These are phyloP conservation scores for Phytophthora meadii DNA, from an alignment of 352 stramenopile species.

Conservation along the genomic window DNA sequence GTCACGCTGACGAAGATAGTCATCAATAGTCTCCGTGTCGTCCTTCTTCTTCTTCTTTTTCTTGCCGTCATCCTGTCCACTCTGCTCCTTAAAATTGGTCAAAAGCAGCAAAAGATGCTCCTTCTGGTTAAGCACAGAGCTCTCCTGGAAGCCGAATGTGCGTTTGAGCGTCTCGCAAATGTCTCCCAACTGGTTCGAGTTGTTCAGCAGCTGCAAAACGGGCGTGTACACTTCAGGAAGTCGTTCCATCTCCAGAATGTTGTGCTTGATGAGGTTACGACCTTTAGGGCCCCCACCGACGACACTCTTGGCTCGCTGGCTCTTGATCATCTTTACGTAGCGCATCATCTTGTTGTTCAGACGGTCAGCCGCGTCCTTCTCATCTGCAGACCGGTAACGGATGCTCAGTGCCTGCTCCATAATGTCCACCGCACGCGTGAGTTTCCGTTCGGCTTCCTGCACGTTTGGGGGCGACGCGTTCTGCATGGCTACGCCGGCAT, in stretches of 20 bases:
- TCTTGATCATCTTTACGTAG: slow-evolving; percentile 89
- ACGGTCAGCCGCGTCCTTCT: slow-evolving; percentile 68
- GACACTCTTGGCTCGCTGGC: slow-evolving; percentile 63
- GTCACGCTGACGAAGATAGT: slow-evolving; percentile 58
- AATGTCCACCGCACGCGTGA: slow-evolving; percentile 69
- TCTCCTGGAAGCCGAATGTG: slow-evolving; percentile 96
- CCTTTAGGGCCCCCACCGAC: slow-evolving; percentile 33
- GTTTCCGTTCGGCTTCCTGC: slow-evolving; percentile 62
- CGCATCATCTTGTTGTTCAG: slow-evolving; percentile 86
- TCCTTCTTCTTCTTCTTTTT: slow-evolving; percentile 52
- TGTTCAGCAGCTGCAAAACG: slow-evolving; percentile 66
- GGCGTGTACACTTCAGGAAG: slow-evolving; percentile 70
- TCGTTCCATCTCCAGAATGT: slow-evolving; percentile 75
- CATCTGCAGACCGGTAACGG: slow-evolving; percentile 68
- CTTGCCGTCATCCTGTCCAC: slow-evolving; percentile 48
- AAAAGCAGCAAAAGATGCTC: slow-evolving; percentile 79
- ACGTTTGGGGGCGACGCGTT: slow-evolving; percentile 65
- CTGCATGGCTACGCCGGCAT: slow-evolving; percentile 76
- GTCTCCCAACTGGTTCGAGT: slow-evolving; percentile 56
- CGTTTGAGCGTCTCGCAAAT: slow-evolving; percentile 94
- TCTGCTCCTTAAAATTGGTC: slow-evolving; percentile 84
- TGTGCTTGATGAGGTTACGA: slow-evolving; percentile 56
- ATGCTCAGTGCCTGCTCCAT: slow-evolving; percentile 82
- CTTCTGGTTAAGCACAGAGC: slow-evolving; percentile 77
- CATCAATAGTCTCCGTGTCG: slow-evolving; percentile 41